Conservation (phyloP, 352 stramenopile species). For the Phytophthora palmivora region DNA sequence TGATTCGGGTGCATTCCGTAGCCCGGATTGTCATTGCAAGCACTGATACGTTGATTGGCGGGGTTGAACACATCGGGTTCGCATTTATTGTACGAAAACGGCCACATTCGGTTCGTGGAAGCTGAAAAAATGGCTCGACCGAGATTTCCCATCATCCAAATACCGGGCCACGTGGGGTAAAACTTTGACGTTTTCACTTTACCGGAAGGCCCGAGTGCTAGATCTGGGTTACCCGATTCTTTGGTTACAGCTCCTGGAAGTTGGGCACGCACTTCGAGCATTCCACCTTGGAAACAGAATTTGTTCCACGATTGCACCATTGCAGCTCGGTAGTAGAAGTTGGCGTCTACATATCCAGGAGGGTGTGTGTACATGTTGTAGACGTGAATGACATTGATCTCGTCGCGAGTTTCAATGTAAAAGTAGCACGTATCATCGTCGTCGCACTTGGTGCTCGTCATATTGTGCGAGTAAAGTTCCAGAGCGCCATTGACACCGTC, state of each 20-base stretch:
- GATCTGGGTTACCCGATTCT: conserved; percentile 53
- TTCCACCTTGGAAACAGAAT: conserved; percentile 95
- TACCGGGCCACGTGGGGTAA: conserved; percentile 93
- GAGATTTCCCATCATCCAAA: conserved; percentile 97
- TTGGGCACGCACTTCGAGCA: conserved; percentile 92
- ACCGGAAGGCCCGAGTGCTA: conserved; percentile 50
- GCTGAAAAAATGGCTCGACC: conserved; percentile 94
- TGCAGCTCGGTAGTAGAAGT: conserved; percentile 64
- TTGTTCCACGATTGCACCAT: conserved; percentile 95
- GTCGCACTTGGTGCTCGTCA: conserved; percentile 61
- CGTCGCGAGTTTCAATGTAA: conserved; percentile 47
- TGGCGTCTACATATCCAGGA: conserved; percentile 48
- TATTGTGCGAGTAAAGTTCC: conserved; percentile 92
- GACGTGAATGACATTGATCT: conserved; percentile 49
- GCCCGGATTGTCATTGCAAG: conserved; percentile 91
- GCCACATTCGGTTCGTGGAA: conserved; percentile 96
- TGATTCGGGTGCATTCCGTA: conserved; percentile 88
- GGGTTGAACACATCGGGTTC: conserved; percentile 64
- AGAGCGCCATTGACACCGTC: conserved; percentile 91
- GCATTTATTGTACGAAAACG: conserved; percentile 95
- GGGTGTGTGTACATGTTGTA: conserved; percentile 69
- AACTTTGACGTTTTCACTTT: conserved; percentile 51
- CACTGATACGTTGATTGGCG: conserved; percentile 79
- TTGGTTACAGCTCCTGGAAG: conserved; percentile 79
- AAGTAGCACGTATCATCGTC: conserved; percentile 61